phyloP scores from a whole-genome alignment of 2,329 filamentous ascomycete genomes.

The Scedosporium boydii region DNA sequence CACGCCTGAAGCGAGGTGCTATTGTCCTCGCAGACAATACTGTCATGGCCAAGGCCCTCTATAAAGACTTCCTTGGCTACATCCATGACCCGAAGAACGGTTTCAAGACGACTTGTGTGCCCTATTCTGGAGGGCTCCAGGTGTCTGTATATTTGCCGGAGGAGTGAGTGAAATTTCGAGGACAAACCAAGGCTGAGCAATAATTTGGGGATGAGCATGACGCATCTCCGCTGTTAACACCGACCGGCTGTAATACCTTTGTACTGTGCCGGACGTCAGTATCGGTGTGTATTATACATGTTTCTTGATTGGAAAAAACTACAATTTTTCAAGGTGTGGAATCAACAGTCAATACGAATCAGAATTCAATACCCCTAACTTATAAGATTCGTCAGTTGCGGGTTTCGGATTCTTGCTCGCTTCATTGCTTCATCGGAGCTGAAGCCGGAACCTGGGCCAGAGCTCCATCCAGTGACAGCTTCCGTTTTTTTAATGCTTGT shows the following conservation, averaged over 20 bases:
- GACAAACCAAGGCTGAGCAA: neutral
- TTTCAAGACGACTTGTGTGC: conserved; percentile 30
- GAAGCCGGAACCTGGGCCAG: no score
- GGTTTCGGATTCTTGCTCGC: no score
- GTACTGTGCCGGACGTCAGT: no score
- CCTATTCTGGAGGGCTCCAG: conserved; percentile 21
- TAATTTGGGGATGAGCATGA: neutral
- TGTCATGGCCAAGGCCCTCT: conserved; percentile 23
- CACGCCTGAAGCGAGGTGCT: conserved; percentile 33
- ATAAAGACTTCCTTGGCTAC: conserved; percentile 36
- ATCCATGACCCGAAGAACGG: conserved; percentile 34
- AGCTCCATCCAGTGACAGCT: no score
- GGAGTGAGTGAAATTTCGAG: neutral
- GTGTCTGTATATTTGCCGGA: conserved; percentile 15
- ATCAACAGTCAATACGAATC: no score
- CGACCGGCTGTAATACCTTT: neutral
- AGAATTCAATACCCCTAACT: no score
- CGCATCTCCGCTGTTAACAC: neutral
- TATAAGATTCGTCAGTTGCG: no score
- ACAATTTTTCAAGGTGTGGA: no score
- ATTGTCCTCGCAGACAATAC: conserved; percentile 42
- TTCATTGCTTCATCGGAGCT: no score
- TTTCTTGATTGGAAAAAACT: no score
- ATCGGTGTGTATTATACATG: no score
- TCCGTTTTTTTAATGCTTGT: no score